phyloP scores from a whole-genome alignment of 306 rosid genomes.

The Quercus robur region DNA sequence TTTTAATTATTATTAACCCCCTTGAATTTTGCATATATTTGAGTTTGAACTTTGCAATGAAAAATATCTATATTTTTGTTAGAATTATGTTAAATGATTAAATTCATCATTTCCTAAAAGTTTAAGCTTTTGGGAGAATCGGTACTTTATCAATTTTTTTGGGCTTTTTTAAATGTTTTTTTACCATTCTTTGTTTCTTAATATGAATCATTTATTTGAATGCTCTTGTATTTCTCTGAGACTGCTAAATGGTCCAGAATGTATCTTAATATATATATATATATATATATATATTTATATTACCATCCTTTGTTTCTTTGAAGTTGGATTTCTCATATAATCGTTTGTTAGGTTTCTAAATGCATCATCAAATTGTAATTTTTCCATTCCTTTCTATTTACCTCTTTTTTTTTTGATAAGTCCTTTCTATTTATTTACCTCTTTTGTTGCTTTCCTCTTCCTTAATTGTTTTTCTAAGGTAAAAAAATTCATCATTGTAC shows the following conservation, averaged over 20 bases:
- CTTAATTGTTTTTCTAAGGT: background rate
- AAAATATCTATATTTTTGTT: background rate
- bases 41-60: background rate
- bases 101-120: too few species aligned
- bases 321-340: background rate
- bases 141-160: too few species aligned
- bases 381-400: background rate
- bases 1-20: background rate
- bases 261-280: background rate
- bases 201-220: background rate
- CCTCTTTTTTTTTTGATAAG: too few species aligned
- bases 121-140: too few species aligned
- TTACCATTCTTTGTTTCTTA: background rate
- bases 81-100: too few species aligned
- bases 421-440: background rate
- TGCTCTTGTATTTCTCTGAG: background rate
- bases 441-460: background rate
- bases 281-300: too few species aligned
- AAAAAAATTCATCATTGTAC: background rate
- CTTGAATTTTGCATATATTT: background rate
- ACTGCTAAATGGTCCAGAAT: background rate
- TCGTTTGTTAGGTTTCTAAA: background rate
- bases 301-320: background rate
- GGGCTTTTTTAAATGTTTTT: background rate
- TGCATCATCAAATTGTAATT: background rate